Base-by-base conservation (phyloP, 2,329 filamentous ascomycete species). In the Aspergillus unguis region DNA sequence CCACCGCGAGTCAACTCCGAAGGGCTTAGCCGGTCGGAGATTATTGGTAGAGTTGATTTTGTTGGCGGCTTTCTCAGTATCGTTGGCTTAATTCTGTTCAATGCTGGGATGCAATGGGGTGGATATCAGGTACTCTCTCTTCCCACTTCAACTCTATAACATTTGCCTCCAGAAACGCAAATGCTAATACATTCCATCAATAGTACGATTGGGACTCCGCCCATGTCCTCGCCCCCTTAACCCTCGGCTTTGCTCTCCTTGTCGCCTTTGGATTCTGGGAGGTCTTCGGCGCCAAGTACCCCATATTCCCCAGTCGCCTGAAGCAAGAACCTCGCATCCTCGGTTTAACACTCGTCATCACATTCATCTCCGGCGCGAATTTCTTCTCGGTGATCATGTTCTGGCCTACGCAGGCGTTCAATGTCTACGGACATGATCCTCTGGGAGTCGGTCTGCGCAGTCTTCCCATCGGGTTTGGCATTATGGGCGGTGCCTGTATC, bases 381-480 rank as follows among this genome's bases (percentile, higher is more conserved):
- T 83, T 82, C 67, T 80, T 82, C 62, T 77, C 77, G 0, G 70
- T 80, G 8, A 65, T 77, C 45, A 74, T 76, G 65, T 83, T 86
- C 65, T 86, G 83, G 83, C 82, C 82, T 4, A 84, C 81, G 0
- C 80, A 86, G 65, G 78, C 81, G 1, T 85, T 82, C 70, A 85
- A 85, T 58, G 79, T 85, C 7, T 86, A 85, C 62, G 82, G 82
- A 5, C 81, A 87, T 57, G 81, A 86, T 57, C 83, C 84, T 0
- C 67, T 85, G 17, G 77, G 75, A 25, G 79, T 87, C 49, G 85
- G 85, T n/a, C 70, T 88, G 53, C 79, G 85, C 52, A 82, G 82
- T 37, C 67, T 88, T 5, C 85, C 85, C 1, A 78, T 87, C 56
- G 84, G 82, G 2, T 83, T 87, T 55, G 78, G 79, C 26, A 85